Evolutionary conservation across 768 basidiomycete genomes (phyloP), one percentile per base, ranked within the genome.

Genomic region (Leccinum arenicola): DNA sequence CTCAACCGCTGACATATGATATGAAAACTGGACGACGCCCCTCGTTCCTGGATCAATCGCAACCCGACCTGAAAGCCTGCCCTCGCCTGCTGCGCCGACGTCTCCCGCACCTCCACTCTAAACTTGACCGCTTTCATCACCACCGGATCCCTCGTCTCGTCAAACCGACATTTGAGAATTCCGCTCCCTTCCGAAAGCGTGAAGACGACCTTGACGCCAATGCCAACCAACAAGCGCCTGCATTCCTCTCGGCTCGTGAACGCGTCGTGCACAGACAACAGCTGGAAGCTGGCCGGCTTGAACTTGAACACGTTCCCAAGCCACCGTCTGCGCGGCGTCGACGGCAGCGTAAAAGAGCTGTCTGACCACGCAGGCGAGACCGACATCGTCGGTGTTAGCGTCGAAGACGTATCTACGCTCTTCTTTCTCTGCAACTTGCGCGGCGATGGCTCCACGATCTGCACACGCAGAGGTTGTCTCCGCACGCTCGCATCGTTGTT

Each of bases 291-390:
- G 31, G 84, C 76, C 0, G 91, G 85, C 67, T 88, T 92, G 77
- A 93, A 87, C 70, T 84, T 89, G 82, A 98, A 95, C 45, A 97
- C 82, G 66, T 87, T 90, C 48, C 86, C 85, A 61, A 99, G 84
- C 96, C 95, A 98, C 53, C 81, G 83, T 61, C 84, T 83, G 74
- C 75, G 74, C 56, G 78, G 77, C 29, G 82, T 73, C 48, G 78
- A 73, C 3, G 79, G 75, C n/a, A 77, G 75, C 2, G 76, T 74
- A 19, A 77, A 75, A 47, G 81, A 75, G 6, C 77, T 76, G 40
- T 80, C 80, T 11, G 82, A 82, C 60, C 82, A 76, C 21, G 77
- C 76, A 4, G 80, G 69, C 21, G 77, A 80, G 19, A 69, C 65
- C 19, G 62, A 50, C 52, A 50, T 51, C 27, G 57, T 61, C 6